Evolutionary conservation across 768 basidiomycete species (phyloP).

Genomic region (Trametes punicea): DNA sequence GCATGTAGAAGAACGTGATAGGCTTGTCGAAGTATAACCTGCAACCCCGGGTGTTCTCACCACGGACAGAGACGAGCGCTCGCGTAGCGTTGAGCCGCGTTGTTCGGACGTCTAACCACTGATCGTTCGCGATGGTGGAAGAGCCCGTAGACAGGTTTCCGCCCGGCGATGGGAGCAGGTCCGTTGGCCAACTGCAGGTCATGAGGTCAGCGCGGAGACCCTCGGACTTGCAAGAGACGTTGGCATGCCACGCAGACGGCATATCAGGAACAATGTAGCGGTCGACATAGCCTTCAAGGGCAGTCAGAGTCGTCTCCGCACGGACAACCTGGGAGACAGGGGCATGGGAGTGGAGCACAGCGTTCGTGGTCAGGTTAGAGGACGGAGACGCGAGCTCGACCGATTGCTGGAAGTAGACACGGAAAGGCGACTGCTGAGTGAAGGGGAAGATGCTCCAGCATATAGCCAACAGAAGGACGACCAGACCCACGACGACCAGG

Average conservation of each 20-base stretch:
- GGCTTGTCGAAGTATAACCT: constrained; percentile 53
- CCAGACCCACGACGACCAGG: constrained; percentile 36
- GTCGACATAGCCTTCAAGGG: constrained; percentile 42
- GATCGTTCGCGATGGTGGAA: neutral
- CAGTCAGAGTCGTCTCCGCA: constrained; percentile 43
- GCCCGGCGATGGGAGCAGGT: constrained; percentile 39
- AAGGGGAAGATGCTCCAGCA: constrained; percentile 54
- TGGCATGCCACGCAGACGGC: constrained; percentile 44
- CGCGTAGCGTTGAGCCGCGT: constrained; percentile 40
- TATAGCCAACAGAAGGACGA: constrained; percentile 35
- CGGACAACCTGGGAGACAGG: constrained; percentile 21
- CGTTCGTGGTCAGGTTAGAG: neutral
- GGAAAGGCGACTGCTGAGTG: constrained; percentile 55
- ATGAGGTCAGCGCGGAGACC: constrained; percentile 35
- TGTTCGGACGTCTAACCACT: constrained; percentile 46
- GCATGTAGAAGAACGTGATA: constrained; percentile 41
- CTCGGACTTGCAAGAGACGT: constrained; percentile 30
- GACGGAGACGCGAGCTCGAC: constrained; percentile 38
- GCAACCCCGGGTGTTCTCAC: constrained; percentile 63
- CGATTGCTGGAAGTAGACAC: constrained; percentile 67
- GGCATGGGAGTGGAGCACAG: neutral
- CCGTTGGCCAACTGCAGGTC: constrained; percentile 49
- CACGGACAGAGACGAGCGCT: constrained; percentile 49
- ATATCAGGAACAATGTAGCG: constrained; percentile 44
- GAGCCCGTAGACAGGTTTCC: constrained; percentile 9